Evolutionary conservation across 148 eudicot genomes (phyloP).

Genomic region (Arctostaphylos glauca): DNA sequence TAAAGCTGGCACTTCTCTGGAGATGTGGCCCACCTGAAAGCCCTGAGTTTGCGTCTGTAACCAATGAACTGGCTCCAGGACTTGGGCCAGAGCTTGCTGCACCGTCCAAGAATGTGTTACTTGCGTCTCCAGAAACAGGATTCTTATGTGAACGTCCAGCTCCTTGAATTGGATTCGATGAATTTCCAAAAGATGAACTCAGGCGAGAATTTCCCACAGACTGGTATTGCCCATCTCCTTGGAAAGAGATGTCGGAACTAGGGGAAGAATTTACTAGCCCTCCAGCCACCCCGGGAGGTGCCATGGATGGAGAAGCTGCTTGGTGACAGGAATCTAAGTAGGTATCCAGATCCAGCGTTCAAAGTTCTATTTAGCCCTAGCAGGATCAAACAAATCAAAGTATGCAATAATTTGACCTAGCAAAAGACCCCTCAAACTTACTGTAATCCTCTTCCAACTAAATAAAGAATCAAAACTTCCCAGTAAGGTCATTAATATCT

Average conservation of each 20-base stretch:
- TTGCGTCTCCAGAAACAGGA: conserved; percentile 64
- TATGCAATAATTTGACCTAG: not conserved
- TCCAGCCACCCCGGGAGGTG: conserved; percentile 68
- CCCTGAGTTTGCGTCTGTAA: conserved; percentile 83
- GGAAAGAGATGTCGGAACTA: conserved; percentile 83
- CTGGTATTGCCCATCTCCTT: conserved; percentile 74
- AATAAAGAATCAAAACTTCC: not conserved
- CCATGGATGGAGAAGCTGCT: conserved; percentile 57
- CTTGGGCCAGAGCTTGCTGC: conserved; percentile 77
- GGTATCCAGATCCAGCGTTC: conserved; percentile 50
- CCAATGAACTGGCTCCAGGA: conserved; percentile 80
- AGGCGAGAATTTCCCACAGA: conserved; percentile 60
- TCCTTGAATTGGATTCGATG: conserved; percentile 56
- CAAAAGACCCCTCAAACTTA: not conserved
- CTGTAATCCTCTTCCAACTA: conserved; percentile 28
- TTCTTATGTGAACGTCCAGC: conserved; percentile 48
- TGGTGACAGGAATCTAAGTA: conserved; percentile 58
- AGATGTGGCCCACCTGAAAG: conserved; percentile 81
- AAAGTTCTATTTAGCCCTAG: conserved; percentile 11
- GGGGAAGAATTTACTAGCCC: conserved; percentile 75
- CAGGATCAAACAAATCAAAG: not conserved
- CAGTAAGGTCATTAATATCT: not conserved
- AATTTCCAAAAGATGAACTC: conserved; percentile 72
- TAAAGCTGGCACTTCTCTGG: conserved; percentile 86
- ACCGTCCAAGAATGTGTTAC: conserved; percentile 52